phyloP scores from a whole-genome alignment of 164 flowering plant species.

The grape (Vitis vinifera) region ASM3070453v1 NC_081821.1:3191501-3192000 shows the following conservation, averaged over 20 bases:
- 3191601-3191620: not conserved
- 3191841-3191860: not conserved
- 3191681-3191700: constrained; percentile 76
- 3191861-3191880: constrained; percentile 34
- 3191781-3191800: not conserved
- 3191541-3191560: no score
- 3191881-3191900: constrained; percentile 56
- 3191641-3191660: constrained; percentile 77
- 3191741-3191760: constrained; percentile 1
- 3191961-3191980: constrained; percentile 40
- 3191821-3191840: no score
- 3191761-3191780: no score
- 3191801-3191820: no score
- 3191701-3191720: constrained; percentile 75
- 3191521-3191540: no score
- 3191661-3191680: constrained; percentile 72
- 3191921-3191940: constrained; percentile 33
- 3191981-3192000: constrained; percentile 36
- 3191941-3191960: constrained; percentile 51
- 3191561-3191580: no score
- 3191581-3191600: not conserved
- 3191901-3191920: constrained; percentile 35
- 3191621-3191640: constrained; percentile 35
- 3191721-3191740: constrained; percentile 44
- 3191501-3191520: constrained; percentile 46